These are phyloP conservation scores for Dipsacomyces acuminosporus DNA, from an alignment of 371 early-diverging fungal genomes.

Conservation along the genomic window DNA sequence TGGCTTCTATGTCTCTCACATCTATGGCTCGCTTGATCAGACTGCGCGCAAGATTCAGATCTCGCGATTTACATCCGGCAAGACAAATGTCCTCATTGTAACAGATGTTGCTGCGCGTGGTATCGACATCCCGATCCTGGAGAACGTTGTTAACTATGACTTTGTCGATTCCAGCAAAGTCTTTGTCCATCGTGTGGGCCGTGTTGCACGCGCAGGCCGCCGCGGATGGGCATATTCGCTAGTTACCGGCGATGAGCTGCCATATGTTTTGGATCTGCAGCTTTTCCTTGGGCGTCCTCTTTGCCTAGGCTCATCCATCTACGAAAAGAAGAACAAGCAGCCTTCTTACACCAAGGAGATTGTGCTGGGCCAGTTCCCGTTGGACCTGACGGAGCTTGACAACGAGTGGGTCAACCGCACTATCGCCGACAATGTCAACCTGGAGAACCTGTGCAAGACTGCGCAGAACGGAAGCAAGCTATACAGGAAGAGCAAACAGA, in stretches of 20 bases:
- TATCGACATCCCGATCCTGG: slow-evolving; percentile 97
- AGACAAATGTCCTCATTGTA: slow-evolving; percentile 81
- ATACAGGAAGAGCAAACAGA: slow-evolving; percentile 73
- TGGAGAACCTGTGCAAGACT: slow-evolving; percentile 61
- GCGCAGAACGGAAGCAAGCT: slow-evolving; percentile 81
- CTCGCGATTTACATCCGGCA: slow-evolving; percentile 72
- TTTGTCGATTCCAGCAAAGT: slow-evolving; percentile 91
- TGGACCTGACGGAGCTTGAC: slow-evolving; percentile 59
- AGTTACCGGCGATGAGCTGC: slow-evolving; percentile 83
- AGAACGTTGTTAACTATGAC: slow-evolving; percentile 97
- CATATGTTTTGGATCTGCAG: slow-evolving; percentile 88
- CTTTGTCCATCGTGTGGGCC: slow-evolving; percentile 98
- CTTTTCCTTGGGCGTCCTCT: slow-evolving; percentile 68
- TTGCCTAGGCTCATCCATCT: slow-evolving; percentile 32
- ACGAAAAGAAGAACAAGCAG: slow-evolving; percentile 38
- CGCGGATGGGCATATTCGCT: slow-evolving; percentile 91
- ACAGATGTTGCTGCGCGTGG: slow-evolving; percentile 99
- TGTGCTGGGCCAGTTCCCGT: slow-evolving; percentile 75
- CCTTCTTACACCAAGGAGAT: slow-evolving; percentile 80
- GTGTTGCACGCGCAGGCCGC: slow-evolving; percentile 95
- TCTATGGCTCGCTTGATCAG: slow-evolving; percentile 95
- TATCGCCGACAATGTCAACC: slow-evolving; percentile 55
- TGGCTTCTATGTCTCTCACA: slow-evolving; percentile 76
- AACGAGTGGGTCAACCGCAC: slow-evolving; percentile 65
- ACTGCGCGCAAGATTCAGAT: slow-evolving; percentile 85